Conservation (phyloP, 257 asterid genomes). For the Nicotiana knightiana region DNA sequence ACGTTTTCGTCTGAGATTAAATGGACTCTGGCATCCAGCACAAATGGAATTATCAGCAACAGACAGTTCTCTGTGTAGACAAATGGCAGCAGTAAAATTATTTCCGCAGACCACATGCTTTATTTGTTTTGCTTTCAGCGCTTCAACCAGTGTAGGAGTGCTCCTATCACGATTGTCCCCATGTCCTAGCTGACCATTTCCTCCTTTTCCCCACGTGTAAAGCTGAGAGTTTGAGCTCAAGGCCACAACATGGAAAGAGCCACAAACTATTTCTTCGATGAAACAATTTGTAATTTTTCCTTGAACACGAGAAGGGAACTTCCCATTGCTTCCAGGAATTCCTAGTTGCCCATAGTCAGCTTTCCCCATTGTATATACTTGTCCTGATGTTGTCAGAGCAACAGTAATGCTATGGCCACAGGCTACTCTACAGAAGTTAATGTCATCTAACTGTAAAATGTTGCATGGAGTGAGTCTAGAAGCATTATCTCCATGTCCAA, state of each 20-base stretch:
- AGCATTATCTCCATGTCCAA: conserved; percentile 57
- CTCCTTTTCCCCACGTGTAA: conserved; percentile 75
- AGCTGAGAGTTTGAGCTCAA: conserved; percentile 52
- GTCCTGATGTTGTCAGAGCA: conserved; percentile 58
- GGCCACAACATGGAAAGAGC: conserved; percentile 62
- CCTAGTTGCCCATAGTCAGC: conserved; percentile 38
- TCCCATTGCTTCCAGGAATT: conserved; percentile 27
- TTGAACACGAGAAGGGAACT: conserved; percentile 32
- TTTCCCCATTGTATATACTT: conserved; percentile 57
- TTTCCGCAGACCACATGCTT: conserved; percentile 51
- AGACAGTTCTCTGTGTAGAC: conserved; percentile 39
- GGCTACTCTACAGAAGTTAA: conserved; percentile 46
- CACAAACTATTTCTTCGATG: conserved; percentile 62
- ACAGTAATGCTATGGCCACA: conserved; percentile 68
- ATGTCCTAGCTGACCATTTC: conserved; percentile 69
- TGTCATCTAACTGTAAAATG: conserved; percentile 26
- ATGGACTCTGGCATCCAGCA: conserved; percentile 50
- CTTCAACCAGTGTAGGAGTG: conserved; percentile 53
- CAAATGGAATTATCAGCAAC: conserved; percentile 22
- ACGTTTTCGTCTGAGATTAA: conserved; percentile 50
- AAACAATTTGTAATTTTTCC: conserved; percentile 35
- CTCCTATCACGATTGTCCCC: conserved; percentile 45
- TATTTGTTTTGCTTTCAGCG: conserved; percentile 49
- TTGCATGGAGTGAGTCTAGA: conserved; percentile 36
- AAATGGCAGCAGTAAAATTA: conserved; percentile 56